Conservation (phyloP, 352 stramenopile species). For the Phytophthora crassamura region DNA sequence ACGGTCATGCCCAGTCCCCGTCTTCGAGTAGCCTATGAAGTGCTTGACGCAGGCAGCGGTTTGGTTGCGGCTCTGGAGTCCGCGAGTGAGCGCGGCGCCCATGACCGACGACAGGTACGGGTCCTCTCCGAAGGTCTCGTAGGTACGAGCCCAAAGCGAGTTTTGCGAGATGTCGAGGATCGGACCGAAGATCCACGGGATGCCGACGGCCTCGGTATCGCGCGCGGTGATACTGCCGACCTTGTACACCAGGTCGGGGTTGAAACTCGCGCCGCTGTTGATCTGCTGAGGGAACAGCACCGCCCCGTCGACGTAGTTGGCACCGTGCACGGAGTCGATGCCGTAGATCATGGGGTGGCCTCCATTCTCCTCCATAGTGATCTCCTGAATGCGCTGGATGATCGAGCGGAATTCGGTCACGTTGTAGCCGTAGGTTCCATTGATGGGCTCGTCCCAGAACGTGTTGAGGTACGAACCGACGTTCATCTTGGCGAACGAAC, state of each 20-base stretch:
- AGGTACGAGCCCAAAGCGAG: constrained; percentile 84
- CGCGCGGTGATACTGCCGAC: constrained; percentile 71
- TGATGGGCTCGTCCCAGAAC: constrained; percentile 44
- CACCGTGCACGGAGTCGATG: constrained; percentile 90
- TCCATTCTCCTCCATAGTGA: constrained; percentile 50
- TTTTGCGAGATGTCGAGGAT: constrained; percentile 86
- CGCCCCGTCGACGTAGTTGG: constrained; percentile 82
- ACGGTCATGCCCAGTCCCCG: constrained; percentile 46
- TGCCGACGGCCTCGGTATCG: constrained; percentile 84
- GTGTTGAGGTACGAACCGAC: constrained; percentile 91
- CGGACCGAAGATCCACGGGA: constrained; percentile 90
- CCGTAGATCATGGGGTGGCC: constrained; percentile 73
- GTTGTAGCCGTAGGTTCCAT: constrained; percentile 50
- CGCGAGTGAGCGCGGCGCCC: constrained; percentile 64
- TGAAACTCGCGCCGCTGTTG: constrained; percentile 89
- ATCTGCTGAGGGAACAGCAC: constrained; percentile 89
- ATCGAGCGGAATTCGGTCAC: constrained; percentile 69
- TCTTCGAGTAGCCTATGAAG: constrained; percentile 83
- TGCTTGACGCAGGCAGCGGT: constrained; percentile 88
- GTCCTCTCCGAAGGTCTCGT: constrained; percentile 94
- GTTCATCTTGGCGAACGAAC: constrained; percentile 64
- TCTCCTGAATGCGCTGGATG: constrained; percentile 76
- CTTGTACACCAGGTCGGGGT: constrained; percentile 62
- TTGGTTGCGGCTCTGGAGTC: constrained; percentile 72
- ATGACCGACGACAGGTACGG: constrained; percentile 82